Base-by-base conservation (phyloP, 2,329 filamentous ascomycete species). In the Pyricularia sp. region DNA sequence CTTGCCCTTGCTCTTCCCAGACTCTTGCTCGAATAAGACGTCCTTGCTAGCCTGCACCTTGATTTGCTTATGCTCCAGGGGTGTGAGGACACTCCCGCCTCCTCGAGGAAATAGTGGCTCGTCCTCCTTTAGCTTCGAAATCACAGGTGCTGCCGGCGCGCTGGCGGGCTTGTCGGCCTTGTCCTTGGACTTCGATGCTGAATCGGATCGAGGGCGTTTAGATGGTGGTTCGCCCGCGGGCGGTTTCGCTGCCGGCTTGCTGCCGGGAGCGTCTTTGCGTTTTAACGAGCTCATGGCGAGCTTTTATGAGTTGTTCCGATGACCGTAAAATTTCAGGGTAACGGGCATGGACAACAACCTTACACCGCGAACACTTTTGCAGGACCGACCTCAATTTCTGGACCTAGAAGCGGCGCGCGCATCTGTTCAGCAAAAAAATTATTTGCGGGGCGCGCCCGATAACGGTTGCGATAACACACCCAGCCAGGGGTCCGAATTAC, bases 41-140 rank as follows among this genome's bases (percentile, higher is more conserved):
- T 99, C 94, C 70, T 89, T 88, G 73, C 90, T 94, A 60, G 94
- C 94, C 76, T 97, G 89, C 66, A 96, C 88, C 71, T 94, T 89
- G 68, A 99, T 97, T 76, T 97, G 91, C 78, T 96, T 97, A 74
- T 96, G 90, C 75, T 99, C 94, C 63, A 99, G 80, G 24, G 94
- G 93, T 1, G 94, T 97, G 73, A 99, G 79, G 64, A 96, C 82
- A 73, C 91, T 96, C 64, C 87, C 93, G 59, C 94, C 96, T 65
- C 94, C 94, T 81, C 94, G 86, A 69, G 94, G 93, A 72, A 99
- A 99, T 60, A 93, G 82, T 40, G 88, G 87, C 73, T 97, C 94
- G 69, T 97, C 94, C 69, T 94, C 88, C 74, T 82, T 86, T 63
- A 84, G 73, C 12, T 78, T 72, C 49, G 81, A 80, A 65, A 83